A percentile compares a stretch with the other conserved stretches of the same genome.
Conservation (phyloP, 2,329 filamentous ascomycete genomes). For the Xylariales sp. region DNA sequence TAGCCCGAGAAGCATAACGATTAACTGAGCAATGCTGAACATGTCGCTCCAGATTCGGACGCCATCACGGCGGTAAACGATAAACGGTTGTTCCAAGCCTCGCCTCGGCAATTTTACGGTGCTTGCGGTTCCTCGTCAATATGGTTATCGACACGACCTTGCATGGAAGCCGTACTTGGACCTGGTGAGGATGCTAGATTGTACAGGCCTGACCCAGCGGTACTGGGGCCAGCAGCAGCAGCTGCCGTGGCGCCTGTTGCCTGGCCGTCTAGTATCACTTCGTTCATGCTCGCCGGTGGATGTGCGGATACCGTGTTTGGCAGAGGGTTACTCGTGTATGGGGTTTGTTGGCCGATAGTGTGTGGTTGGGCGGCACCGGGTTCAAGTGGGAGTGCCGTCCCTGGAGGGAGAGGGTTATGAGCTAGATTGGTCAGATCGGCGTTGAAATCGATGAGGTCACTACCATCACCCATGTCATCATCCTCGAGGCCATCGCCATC, state of each 20-base stretch:
- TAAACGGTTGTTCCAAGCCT: conserved; percentile 1
- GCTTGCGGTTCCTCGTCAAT: conserved; percentile 26
- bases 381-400: conserved; percentile 35
- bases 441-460: conserved; percentile 48
- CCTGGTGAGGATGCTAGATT: conserved; percentile 36
- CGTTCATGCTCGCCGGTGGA: conserved; percentile 22
- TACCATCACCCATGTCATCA: conserved; percentile 52
- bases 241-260: conserved; percentile 31
- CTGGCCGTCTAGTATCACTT: conserved; percentile 14
- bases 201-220: conserved; percentile 43
- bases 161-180: conserved; percentile 48
- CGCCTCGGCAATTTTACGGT: conserved; percentile 9
- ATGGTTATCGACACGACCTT: conserved; percentile 36
- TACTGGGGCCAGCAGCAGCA: conserved; percentile 44
- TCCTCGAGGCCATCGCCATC: conserved; percentile 49
- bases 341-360: conserved; percentile 3
- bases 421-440: conserved; percentile 40
- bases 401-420: conserved; percentile 38
- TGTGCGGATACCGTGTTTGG: conserved; percentile 5
- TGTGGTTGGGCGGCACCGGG: conserved; percentile 18
- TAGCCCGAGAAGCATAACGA: conserved; percentile 13
- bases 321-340: conserved; percentile 1
- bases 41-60: conserved; percentile 2
- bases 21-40: conserved; percentile 6
- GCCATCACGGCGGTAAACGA: conserved; percentile 5